Evolutionary conservation across 2,329 filamentous ascomycete genomes (phyloP).

Genomic region (Colletotrichum neosansevieriae): DNA sequence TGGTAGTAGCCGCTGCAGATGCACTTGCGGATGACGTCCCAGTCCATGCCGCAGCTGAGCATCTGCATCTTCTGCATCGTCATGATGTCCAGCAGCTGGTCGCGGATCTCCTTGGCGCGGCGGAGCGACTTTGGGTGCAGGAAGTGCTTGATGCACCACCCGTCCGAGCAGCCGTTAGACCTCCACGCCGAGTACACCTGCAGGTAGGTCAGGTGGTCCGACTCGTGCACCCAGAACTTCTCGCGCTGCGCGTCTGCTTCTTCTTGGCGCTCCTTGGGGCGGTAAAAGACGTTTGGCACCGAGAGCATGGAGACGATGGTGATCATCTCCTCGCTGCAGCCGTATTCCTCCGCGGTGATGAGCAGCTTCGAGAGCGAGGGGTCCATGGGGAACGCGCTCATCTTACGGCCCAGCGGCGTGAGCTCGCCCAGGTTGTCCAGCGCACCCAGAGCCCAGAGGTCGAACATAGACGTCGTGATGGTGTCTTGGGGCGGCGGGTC

Average conservation of each 20-base stretch:
- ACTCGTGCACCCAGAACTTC: conserved; percentile 98
- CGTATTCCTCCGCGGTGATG: conserved; percentile 90
- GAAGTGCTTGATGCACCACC: conserved; percentile 94
- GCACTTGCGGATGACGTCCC: conserved; percentile 94
- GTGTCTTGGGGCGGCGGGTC: conserved; percentile 98
- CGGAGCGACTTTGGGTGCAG: conserved; percentile 94
- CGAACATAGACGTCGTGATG: conserved; percentile 96
- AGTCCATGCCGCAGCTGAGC: conserved; percentile 92
- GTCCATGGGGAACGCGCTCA: conserved; percentile 99
- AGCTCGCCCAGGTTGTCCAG: conserved; percentile 94
- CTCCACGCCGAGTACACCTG: conserved; percentile 98
- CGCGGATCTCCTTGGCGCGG: conserved; percentile 91
- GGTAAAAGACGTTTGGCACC: conserved; percentile 95
- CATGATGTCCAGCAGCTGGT: conserved; percentile 95
- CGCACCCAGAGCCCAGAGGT: conserved; percentile 95
- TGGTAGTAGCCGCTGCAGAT: conserved; percentile 99
- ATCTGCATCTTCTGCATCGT: conserved; percentile 91
- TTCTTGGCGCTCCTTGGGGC: conserved; percentile 95
- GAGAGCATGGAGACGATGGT: conserved; percentile 99
- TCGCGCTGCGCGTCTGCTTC: conserved; percentile 95
- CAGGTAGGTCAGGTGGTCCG: conserved; percentile 93
- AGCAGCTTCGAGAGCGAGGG: conserved; percentile 94
- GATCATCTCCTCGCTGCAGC: conserved; percentile 96
- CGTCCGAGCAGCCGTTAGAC: conserved; percentile 87
- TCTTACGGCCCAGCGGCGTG: conserved; percentile 86